Evolutionary conservation across 495 filamentous ascomycete species (phyloP), one percentile per base, ranked within the genome.

Genomic region (Lentithecium fluviatile): DNA sequence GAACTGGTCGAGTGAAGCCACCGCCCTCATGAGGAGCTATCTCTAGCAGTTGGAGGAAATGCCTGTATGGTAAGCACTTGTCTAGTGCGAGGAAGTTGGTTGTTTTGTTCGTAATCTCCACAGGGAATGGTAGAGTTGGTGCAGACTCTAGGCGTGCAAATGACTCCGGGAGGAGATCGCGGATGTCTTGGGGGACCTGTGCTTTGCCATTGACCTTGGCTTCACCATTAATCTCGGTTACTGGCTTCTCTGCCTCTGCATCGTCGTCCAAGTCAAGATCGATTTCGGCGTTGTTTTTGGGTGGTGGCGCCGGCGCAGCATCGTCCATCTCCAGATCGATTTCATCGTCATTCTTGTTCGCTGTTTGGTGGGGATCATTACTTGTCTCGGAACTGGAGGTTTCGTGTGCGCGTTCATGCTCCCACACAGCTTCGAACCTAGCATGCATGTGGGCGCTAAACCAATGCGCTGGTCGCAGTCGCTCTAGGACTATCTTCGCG

Each of bases 361-460:
- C 23, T 0, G 56, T n/a, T 21, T 50, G 21, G 1, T 5, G 13
- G 20, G 29, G 17, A 11, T 43, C 12, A 23, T 45, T 34, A 11
- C 10, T 19, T 17, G 40, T 34, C 17, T 19, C 29, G 2, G 21
- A 4, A 32, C 23, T 11, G 24, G 19, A 34, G 21, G 45, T 19
- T 5, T 2, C 13, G 23, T 52, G 46, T 8, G 36, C 32, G 15
- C 49, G 72, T 17, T 79, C 76, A 71, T 94, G 88, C 0, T 80
- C 73, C 58, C 94, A 83, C 2, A 85, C 69, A 8, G 92, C 93
- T 2, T 85, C 70, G 66, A 87, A 97, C 68, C 90, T 91, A 70
- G 87, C 84, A 73, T 98, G 94, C 70, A 97, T 61, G 72, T 98
- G 94, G 1, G 91, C 94, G 8, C 91, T 89, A 72, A 97, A 96